Evolutionary conservation across 306 rosid genomes (phyloP).

Genomic region (Mucuna pruriens): DNA sequence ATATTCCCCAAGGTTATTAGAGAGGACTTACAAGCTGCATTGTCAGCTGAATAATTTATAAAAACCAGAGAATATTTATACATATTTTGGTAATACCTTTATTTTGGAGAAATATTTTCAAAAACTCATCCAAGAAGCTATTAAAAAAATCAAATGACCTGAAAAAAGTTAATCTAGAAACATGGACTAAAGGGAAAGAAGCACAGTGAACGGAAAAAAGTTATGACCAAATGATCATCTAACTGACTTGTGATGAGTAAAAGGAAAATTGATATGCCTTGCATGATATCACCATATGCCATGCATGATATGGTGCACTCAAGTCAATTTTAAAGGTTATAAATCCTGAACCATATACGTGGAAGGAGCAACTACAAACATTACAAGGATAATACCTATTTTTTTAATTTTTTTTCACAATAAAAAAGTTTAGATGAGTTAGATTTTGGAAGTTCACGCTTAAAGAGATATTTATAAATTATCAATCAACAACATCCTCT

Average conservation of each 20-base stretch:
- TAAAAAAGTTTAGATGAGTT: too few species aligned
- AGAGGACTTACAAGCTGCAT: not conserved
- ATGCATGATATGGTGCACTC: not conserved
- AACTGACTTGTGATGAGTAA: not conserved
- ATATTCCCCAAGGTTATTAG: not conserved
- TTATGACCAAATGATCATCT: not conserved
- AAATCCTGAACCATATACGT: not conserved
- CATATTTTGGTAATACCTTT: not conserved
- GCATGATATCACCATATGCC: not conserved
- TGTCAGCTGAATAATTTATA: conserved; percentile 1
- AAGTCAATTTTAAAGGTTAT: not conserved
- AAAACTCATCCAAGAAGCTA: not conserved
- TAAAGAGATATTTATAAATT: too few species aligned
- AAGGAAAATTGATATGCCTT: not conserved
- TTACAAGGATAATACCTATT: not conserved
- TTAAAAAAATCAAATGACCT: not conserved
- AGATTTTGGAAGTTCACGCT: too few species aligned
- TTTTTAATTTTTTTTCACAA: too few species aligned
- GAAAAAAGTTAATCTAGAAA: not conserved
- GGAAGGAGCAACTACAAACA: conserved; percentile 10
- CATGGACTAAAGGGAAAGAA: not conserved
- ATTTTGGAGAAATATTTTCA: not conserved
- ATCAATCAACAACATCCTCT: too few species aligned
- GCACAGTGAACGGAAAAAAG: not conserved
- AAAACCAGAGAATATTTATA: not conserved